Evolutionary conservation across 2,329 filamentous ascomycete species (phyloP), one percentile per base, ranked within the genome.

Genomic region (Raffaelea ambrosiae): DNA sequence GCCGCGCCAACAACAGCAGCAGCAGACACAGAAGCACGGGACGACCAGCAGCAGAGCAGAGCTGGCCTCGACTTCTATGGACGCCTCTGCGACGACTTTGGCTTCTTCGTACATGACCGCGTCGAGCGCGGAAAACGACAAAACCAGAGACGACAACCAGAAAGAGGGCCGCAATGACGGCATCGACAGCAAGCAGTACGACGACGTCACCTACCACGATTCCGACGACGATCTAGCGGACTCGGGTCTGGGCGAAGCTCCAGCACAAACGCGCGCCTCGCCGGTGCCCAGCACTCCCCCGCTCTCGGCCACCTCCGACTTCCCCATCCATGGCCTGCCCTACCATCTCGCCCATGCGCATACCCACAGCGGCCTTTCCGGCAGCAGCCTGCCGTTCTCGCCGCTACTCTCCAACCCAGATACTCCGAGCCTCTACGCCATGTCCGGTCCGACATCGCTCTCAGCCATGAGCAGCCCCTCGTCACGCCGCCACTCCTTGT

Each of bases 401-500:
- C 46, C 50, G 9, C 48, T 49, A 2, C 43, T 63, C 23, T 73
- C 70, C 18, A 66, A 66, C 45, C 66, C 69, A 13, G 64, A 66
- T 44, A 72, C 70, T 2, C 69, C 71, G 10, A 65, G 69, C 36
- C 62, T 68, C 39, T 62, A 67, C 45, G 66, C 62, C 18, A 66
- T 66, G 10, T 64, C 67, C 10, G 65, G 61, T 23, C 59, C 64
- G 16, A 61, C 59, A 3, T 57, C 56, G 14, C 69, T 55, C 33
- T 52, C 71, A 2, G 53, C 62, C 14, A 57, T 73, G 40, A 77
- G 75, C 54, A 70, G 66, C 46, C 63, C 69, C 4, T 73, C 69
- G 10, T 78, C 76, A n/a, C 67, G 69, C 41, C 66, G 67, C 48
- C 68, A 71, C 54, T 77, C 74, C 3, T 63, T 77, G 4, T 63